Base-by-base conservation (phyloP, 345 rosid species). In the Eutrema heterophyllum region DNA sequence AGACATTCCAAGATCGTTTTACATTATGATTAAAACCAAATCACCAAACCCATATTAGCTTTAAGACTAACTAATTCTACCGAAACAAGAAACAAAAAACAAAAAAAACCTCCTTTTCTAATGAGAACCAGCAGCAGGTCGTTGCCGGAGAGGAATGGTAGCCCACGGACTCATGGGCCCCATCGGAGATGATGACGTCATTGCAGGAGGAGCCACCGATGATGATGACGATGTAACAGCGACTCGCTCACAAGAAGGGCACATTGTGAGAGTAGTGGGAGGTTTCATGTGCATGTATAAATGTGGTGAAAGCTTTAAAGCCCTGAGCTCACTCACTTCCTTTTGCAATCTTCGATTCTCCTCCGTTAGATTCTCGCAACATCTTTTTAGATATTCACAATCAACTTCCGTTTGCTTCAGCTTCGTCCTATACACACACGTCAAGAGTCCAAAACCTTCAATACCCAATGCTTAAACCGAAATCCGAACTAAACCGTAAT, bases 381-480 rank as follows among this genome's bases (percentile, higher is more conserved):
- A 86, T 67, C 89, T 68, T 79, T 85, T 92, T 0, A 92, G 72
- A 77, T 84, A 88, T 70, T 92, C 97, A 35, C 97, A 92, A 46
- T 92, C 97, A 0, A 89, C 92, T 78, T 92, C 97, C 5, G 97
- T 92, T 78, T 92, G 97, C 84, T 92, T 92, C 81, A 87, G 74
- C 81, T 92, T 92, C 0, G 97, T 92, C 87, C 97, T 92, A 78
- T 52, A 80, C 57, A 71, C 39, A 55, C 62, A 54, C 32, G 44
- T 32, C 2, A 38, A 33, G 3, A 51, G n/a, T 30, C 11, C 55
- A 53, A 32, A 30, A 41, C 5, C 16, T n/a, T 29, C 15, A 26
- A 41, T 68, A 41, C 9, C 18, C 36, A 27, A 38, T 39, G 68
- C 39, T 3, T 5, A 41, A 5, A 24, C 48, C 40, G 52, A 39